Percentiles rank a stretch among this genome's conserved stretches.
Conservation (phyloP, 495 filamentous ascomycete species). For the Cudoniella acicularis region DNA sequence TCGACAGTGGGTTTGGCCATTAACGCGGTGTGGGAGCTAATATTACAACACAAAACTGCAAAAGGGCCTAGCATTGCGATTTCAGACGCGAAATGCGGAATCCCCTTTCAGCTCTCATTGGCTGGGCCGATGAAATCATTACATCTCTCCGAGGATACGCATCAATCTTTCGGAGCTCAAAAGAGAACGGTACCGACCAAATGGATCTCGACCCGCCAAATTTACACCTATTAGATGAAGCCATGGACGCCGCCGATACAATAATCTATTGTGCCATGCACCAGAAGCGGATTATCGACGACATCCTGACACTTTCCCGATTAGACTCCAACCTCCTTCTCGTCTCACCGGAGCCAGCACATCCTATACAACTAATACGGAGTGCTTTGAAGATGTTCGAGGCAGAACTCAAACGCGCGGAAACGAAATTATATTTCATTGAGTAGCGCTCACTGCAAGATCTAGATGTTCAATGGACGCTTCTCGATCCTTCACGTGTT, state of each 20-base stretch:
- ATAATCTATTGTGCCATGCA: slow-evolving; percentile 78
- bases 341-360: slow-evolving; percentile 70
- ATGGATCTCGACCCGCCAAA: slow-evolving; percentile 43
- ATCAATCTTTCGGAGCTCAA: too few relatives aligned
- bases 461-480: slow-evolving; percentile 66
- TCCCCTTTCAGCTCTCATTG: slow-evolving; percentile 65
- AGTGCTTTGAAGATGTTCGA: slow-evolving; percentile 63
- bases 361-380: slow-evolving; percentile 62
- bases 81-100: slow-evolving; percentile 73
- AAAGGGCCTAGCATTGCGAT: too few relatives aligned
- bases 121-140: slow-evolving; percentile 46
- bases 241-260: slow-evolving; percentile 66
- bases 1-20: too few relatives aligned
- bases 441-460: slow-evolving; percentile 46
- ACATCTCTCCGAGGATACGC: slow-evolving; percentile 48
- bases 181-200: slow-evolving; percentile 27
- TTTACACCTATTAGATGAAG: slow-evolving; percentile 22
- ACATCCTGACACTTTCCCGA: slow-evolving; percentile 77
- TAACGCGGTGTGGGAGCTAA: too few relatives aligned
- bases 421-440: slow-evolving; percentile 50
- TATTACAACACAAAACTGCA: too few relatives aligned
- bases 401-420: slow-evolving; percentile 49
- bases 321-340: slow-evolving; percentile 73
- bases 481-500: slow-evolving; percentile 71
- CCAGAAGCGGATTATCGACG: slow-evolving; percentile 75